Conservation (phyloP, 257 asterid genomes). For the Plectranthus barbatus region DNA sequence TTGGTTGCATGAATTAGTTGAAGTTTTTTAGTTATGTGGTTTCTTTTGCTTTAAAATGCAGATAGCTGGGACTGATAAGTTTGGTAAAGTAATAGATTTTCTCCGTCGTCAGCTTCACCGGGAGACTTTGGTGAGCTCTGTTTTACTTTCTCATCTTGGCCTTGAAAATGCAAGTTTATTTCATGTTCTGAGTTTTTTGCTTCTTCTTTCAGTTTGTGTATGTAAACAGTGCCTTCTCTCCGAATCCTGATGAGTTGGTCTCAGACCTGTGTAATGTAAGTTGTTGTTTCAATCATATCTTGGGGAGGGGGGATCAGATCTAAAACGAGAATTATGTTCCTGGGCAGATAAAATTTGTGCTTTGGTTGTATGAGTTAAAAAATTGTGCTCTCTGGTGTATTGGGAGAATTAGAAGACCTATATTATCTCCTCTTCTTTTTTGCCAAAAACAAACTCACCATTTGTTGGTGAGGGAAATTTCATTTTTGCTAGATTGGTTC, state of each 20-base stretch:
- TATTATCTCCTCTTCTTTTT: background rate
- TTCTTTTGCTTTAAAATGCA: conserved; percentile 16
- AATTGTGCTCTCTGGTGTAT: background rate
- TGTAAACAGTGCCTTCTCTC: conserved; percentile 95
- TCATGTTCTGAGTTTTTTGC: conserved; percentile 4
- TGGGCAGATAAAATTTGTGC: background rate
- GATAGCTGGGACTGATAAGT: conserved; percentile 89
- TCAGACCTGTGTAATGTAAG: conserved; percentile 75
- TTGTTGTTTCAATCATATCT: conserved; percentile 5
- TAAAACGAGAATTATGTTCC: background rate
- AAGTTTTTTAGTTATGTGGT: background rate
- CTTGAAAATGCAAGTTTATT: background rate
- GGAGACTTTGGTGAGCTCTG: conserved; percentile 61
- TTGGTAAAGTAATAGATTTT: conserved; percentile 80
- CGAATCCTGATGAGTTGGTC: conserved; percentile 87
- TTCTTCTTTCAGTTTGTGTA: conserved; percentile 74
- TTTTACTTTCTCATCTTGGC: background rate
- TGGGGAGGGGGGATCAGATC: background rate
- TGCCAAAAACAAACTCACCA: background rate
- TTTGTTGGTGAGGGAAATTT: background rate
- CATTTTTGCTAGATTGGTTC: background rate
- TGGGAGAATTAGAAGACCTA: background rate
- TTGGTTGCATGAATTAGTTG: background rate
- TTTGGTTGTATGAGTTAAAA: background rate
- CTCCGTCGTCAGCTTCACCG: conserved; percentile 93